Evolutionary conservation across 1,139 yeast species (phyloP).

Genomic region (Scheffersomyces titani): DNA sequence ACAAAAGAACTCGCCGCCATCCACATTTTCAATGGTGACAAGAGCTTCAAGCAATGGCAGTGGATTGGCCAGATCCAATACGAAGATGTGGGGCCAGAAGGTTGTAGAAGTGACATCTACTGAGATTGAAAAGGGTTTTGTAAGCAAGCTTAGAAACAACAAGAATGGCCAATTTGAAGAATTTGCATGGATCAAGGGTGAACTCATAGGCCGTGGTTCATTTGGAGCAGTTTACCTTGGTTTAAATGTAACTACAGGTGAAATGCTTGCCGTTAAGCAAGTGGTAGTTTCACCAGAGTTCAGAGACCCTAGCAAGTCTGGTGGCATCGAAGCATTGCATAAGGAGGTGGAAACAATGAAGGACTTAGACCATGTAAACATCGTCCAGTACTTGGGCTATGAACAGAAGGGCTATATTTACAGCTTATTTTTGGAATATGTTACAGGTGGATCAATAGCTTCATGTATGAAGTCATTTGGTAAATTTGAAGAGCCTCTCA

Average conservation of each 20-base stretch:
- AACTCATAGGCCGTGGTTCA: conserved; percentile 92
- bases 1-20: conserved; percentile 43
- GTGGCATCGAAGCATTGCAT: conserved; percentile 78
- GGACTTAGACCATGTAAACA: conserved; percentile 89
- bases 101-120: conserved; percentile 88
- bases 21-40: conserved; percentile 68
- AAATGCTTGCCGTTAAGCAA: conserved; percentile 98
- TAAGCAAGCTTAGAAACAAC: conserved; percentile 61
- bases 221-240: conserved; percentile 96
- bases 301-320: conserved; percentile 34
- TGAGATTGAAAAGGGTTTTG: conserved; percentile 58
- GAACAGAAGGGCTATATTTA: conserved; percentile 76
- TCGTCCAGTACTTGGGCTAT: conserved; percentile 94
- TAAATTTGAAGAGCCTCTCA: conserved; percentile 75
- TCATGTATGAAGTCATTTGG: conserved; percentile 84
- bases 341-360: conserved; percentile 94
- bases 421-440: conserved; percentile 89
- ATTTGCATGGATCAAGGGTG: conserved; percentile 98
- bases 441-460: conserved; percentile 97
- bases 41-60: conserved; percentile 7
- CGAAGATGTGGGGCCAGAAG: conserved; percentile 97
- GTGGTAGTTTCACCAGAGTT: conserved; percentile 65
- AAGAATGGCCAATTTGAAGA: conserved; percentile 70
- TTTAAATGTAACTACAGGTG: conserved; percentile 93
- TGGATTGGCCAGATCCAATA: conserved; percentile 68